Percentiles rank a stretch among this genome's conserved stretches.
phyloP scores from a whole-genome alignment of 257 asterid species.

The Capsicum baccatum region DNA sequence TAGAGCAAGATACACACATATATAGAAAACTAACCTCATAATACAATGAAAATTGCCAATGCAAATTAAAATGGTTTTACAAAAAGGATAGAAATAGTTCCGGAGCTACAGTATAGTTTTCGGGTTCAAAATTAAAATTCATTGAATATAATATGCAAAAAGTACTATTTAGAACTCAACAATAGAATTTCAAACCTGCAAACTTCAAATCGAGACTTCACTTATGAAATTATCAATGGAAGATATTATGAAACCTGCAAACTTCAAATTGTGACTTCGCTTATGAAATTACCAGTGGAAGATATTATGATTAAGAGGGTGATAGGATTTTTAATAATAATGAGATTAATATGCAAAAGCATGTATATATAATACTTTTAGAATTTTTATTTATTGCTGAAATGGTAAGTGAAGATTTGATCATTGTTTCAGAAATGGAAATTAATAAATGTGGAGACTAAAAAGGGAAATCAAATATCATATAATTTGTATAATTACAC shows the following conservation, averaged over 20 bases:
- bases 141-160: background rate
- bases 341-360: background rate
- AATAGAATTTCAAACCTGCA: background rate
- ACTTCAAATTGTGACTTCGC: too few species aligned
- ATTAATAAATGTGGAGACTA: background rate
- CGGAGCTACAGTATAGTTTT: background rate
- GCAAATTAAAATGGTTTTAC: background rate
- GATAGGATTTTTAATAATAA: background rate
- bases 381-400: background rate
- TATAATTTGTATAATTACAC: background rate
- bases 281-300: background rate
- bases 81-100: background rate
- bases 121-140: background rate
- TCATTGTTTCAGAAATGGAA: background rate
- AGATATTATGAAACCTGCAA: too few species aligned
- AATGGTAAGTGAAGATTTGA: conserved; percentile 10
- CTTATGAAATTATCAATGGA: background rate
- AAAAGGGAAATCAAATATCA: background rate
- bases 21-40: background rate
- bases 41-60: background rate
- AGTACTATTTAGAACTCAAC: background rate
- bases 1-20: background rate
- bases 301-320: background rate
- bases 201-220: background rate
- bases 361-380: background rate